Conservation (phyloP, 169 alveolate species). For the Plasmodium billcollinsi region DNA sequence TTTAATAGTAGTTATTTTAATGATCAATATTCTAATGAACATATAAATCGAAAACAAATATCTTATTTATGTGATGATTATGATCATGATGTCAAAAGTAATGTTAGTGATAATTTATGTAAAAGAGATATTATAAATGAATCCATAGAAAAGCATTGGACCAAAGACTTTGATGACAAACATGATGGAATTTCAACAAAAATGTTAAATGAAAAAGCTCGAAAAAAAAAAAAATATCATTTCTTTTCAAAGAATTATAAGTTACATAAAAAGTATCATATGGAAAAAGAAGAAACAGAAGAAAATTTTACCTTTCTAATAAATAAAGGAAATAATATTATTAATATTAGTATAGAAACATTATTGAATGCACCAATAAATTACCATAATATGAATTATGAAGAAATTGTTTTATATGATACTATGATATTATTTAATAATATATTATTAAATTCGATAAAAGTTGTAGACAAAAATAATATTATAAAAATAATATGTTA, state of each 20-base stretch:
- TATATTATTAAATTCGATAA: constrained; percentile 44
- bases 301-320: constrained; percentile 29
- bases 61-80: constrained; percentile 21
- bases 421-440: constrained; percentile 61
- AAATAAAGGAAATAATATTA: constrained; percentile 73
- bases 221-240: constrained; percentile 44
- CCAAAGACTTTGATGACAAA: constrained; percentile 26
- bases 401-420: constrained; percentile 69
- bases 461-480: constrained; percentile 61
- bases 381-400: constrained; percentile 52
- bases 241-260: constrained; percentile 56
- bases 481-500: constrained; percentile 73
- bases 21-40: constrained; percentile 14
- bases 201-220: constrained; percentile 62
- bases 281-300: constrained; percentile 48
- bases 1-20: constrained; percentile 44
- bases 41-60: background rate
- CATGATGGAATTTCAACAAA: constrained; percentile 14
- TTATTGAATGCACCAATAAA: constrained; percentile 68
- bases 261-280: constrained; percentile 19
- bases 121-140: constrained; percentile 7
- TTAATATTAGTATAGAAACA: constrained; percentile 74
- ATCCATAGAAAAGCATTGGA: too few relatives aligned
- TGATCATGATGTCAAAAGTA: background rate
- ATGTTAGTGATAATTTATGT: background rate